Percentiles rank a stretch among this genome's conserved stretches.
Conservation (phyloP, 2,329 filamentous ascomycete species). For the Geosmithia putterillii region DNA sequence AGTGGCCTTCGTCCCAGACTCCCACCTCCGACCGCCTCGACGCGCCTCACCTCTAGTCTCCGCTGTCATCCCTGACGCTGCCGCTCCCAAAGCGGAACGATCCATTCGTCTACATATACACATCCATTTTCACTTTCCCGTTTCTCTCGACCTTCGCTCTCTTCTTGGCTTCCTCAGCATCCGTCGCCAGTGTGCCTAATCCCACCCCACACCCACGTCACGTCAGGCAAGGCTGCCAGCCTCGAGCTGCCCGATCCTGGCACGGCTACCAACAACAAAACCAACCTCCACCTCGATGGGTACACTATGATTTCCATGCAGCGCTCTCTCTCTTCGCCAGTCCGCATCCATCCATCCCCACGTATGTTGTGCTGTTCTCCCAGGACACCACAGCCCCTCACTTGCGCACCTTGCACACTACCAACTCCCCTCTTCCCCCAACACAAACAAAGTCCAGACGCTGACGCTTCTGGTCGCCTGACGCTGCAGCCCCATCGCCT, state of each 20-base stretch:
- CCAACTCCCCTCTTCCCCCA: background rate
- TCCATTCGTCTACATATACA: background rate
- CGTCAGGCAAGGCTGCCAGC: slow-evolving; percentile 9
- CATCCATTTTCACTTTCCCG: too few relatives aligned
- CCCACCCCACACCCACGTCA: background rate
- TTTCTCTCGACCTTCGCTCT: background rate
- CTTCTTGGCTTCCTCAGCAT: background rate
- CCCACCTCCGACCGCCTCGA: background rate
- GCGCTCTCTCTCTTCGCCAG: slow-evolving; percentile 49
- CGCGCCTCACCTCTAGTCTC: background rate
- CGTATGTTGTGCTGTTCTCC: slow-evolving; percentile 36
- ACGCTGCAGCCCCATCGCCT: slow-evolving; percentile 17
- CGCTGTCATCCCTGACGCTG: background rate
- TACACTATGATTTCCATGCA: slow-evolving; percentile 50
- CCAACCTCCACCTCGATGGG: slow-evolving; percentile 20
- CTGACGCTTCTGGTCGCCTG: slow-evolving; percentile 13
- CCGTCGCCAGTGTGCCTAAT: background rate
- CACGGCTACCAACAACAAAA: slow-evolving; percentile 5
- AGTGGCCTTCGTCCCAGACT: background rate
- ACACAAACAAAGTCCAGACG: too few relatives aligned
- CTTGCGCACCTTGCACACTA: background rate
- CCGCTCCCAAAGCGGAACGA: background rate
- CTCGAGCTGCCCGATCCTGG: slow-evolving; percentile 15
- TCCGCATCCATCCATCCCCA: slow-evolving; percentile 42
- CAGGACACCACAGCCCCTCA: slow-evolving; percentile 3